A percentile compares a stretch with the other conserved stretches of the same genome.
Conservation (phyloP, 176 grass and related monocot genomes). For the Triticum turgidum region DNA sequence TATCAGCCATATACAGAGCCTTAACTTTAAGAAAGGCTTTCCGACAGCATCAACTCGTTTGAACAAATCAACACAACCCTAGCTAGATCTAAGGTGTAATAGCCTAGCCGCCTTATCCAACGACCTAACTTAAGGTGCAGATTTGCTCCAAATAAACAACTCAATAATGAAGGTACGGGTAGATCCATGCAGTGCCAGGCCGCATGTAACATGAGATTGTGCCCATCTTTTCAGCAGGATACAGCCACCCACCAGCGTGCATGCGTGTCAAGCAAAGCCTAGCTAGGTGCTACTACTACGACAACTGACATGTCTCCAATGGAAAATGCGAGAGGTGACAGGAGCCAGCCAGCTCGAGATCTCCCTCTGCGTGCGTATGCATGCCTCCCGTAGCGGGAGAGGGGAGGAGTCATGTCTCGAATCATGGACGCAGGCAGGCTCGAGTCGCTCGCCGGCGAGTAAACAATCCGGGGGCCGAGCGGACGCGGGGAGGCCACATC, state of each 20-base stretch:
- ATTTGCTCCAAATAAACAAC: background rate
- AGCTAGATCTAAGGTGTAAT: background rate
- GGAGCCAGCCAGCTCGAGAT: background rate
- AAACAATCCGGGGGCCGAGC: background rate
- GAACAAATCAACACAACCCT: background rate
- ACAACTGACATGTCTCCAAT: no score
- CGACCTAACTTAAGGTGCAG: background rate
- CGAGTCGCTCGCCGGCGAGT: background rate
- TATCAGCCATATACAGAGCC: no score
- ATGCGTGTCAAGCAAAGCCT: background rate
- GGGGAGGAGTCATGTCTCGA: conserved; percentile 30
- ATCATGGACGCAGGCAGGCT: conserved; percentile 32
- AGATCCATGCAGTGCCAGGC: background rate
- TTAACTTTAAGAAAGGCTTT: no score
- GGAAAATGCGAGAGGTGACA: background rate
- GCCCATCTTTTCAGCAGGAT: background rate
- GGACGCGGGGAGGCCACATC: conserved; percentile 28
- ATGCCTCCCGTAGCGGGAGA: background rate
- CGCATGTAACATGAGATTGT: background rate
- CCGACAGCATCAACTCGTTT: background rate
- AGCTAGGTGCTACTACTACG: background rate
- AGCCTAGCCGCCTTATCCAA: background rate
- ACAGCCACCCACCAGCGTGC: background rate
- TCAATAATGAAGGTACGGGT: background rate
- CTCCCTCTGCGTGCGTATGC: background rate